Evolutionary conservation across 768 basidiomycete species (phyloP).

Genomic region (Lentinus brumalis): DNA sequence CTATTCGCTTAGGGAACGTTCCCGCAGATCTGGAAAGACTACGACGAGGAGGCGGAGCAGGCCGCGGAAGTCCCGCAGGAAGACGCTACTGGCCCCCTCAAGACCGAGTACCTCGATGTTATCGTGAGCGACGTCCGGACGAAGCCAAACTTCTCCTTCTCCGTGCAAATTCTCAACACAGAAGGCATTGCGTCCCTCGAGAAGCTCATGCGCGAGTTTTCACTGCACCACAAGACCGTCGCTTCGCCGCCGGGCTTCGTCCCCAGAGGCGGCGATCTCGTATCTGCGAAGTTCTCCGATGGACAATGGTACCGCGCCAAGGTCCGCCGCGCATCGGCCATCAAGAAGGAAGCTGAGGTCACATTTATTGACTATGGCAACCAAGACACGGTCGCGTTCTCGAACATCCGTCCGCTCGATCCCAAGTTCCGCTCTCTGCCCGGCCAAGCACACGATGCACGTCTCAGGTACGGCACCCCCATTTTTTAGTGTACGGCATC

Average conservation of each 20-base stretch:
- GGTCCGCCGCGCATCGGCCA: constrained; percentile 79
- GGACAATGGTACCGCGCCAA: constrained; percentile 96
- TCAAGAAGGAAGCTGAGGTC: constrained; percentile 94
- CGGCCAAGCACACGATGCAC: constrained; percentile 93
- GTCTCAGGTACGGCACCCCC: constrained; percentile 63
- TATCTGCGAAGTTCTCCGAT: constrained; percentile 94
- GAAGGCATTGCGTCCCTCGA: constrained; percentile 92
- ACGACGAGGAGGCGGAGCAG: constrained; percentile 72
- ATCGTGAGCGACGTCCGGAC: constrained; percentile 87
- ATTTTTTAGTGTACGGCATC: not conserved
- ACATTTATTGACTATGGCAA: constrained; percentile 97
- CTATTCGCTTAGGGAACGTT: not conserved
- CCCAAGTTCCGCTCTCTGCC: constrained; percentile 86
- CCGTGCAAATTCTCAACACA: constrained; percentile 90
- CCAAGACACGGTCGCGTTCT: constrained; percentile 82
- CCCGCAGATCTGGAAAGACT: constrained; percentile 81
- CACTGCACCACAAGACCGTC: constrained; percentile 76
- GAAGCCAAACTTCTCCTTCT: constrained; percentile 78
- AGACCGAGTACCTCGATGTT: constrained; percentile 88
- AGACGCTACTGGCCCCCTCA: constrained; percentile 54
- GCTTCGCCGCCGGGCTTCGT: constrained; percentile 66
- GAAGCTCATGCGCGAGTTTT: constrained; percentile 93
- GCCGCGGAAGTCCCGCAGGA: constrained; percentile 50
- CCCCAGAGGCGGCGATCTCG: constrained; percentile 85
- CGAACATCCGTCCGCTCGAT: constrained; percentile 87